Base-by-base conservation (phyloP, 139 green algal species). In the Gonium pectorale region DNA sequence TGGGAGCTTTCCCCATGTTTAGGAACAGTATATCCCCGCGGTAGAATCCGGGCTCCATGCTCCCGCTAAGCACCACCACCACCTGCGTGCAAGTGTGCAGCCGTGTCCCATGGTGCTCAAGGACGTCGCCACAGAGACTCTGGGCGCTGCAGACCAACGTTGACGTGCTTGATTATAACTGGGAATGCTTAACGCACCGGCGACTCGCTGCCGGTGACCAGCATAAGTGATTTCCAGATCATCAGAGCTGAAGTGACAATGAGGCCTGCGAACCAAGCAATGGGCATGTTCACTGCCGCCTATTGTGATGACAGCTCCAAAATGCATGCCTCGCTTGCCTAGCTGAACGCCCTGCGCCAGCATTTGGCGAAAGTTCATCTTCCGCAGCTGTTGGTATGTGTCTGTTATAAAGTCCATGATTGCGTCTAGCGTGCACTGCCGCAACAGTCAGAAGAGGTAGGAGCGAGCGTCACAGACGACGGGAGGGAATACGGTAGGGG, bases 11-110 rank as follows among this genome's bases (percentile, higher is more conserved):
- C 49, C 92, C 94, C 91, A 97, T 95, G 90, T 97, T 93, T 15
- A 99, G 86, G 81, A 99, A 99, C 27, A 99, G 91, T 67, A 99
- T 99, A 91, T 99, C 97, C 0, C 97, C 97, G 2, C 97, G 87
- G 67, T 97, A 94, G 83, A 99, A 99, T 0, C 91, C 97, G 6
- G 97, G 97, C 88, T 99, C 97, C 97, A 99, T 99, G 91, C 93
- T 98, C 5, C 97, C 97, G 72, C 92, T 98, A 19, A 99, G 91
- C 21, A 99, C 97, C 21, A 99, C 97, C 38, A 99, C 97, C 31
- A 99, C 94, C 94, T 97, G 92, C 33, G 29, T n/a, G n/a, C n/a
- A n/a, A n/a, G n/a, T n/a, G n/a, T n/a, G n/a, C n/a, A n/a, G n/a
- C n/a, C n/a, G n/a, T n/a, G n/a, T n/a, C n/a, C n/a, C n/a, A n/a